Conservation (phyloP, 176 grass and related monocot genomes). For the Tuctoria greenei region DNA sequence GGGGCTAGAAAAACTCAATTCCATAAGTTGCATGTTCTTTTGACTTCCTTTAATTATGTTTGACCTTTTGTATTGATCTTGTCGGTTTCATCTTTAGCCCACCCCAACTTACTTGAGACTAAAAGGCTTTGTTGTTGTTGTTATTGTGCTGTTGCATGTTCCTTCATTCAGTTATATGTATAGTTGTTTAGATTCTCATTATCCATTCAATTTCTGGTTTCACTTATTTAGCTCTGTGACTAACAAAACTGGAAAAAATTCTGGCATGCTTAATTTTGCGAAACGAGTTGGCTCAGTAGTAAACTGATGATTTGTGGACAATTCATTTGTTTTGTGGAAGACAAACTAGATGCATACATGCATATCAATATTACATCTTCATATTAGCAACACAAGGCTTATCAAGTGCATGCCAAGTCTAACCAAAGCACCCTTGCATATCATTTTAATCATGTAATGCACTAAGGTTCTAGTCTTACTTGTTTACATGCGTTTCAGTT, state of each 20-base stretch:
- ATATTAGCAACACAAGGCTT: conserved; percentile 1
- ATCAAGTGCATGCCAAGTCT: not conserved
- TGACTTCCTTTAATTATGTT: too few relatives aligned
- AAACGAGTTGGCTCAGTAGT: not conserved
- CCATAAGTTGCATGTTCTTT: too few relatives aligned
- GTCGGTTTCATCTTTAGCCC: too few relatives aligned
- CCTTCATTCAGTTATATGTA: not conserved
- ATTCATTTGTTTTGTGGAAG: not conserved
- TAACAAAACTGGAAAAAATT: not conserved
- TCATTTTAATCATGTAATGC: not conserved
- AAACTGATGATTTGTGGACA: not conserved
- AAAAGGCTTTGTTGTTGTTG: too few relatives aligned
- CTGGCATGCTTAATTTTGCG: not conserved
- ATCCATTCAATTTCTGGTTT: not conserved
- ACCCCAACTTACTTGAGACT: too few relatives aligned
- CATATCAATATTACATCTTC: not conserved
- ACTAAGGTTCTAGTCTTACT: not conserved
- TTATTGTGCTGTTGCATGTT: too few relatives aligned
- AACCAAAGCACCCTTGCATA: not conserved
- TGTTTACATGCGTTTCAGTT: not conserved
- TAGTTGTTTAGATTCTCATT: not conserved
- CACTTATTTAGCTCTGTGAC: not conserved
- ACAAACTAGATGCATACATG: not conserved
- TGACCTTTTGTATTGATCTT: too few relatives aligned
- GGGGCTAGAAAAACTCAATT: too few relatives aligned